Conservation (phyloP, 148 eudicot species). For the Camellia sinensis region DNA sequence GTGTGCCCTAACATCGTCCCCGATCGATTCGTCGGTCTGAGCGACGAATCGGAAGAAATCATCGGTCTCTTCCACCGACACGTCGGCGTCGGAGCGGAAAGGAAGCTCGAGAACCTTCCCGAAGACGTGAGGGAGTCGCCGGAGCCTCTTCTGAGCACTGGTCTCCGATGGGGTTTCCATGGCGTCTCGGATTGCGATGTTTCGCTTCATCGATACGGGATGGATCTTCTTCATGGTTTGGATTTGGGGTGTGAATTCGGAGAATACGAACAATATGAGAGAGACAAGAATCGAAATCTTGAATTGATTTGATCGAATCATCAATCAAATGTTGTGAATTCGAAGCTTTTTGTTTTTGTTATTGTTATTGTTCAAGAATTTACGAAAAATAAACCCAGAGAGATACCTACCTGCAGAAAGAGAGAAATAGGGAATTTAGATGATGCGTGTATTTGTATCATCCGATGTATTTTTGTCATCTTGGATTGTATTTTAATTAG, state of each 20-base stretch:
- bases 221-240: slow-evolving; percentile 13
- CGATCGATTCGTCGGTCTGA: slow-evolving; percentile 1
- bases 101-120: slow-evolving; percentile 65
- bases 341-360: not conserved
- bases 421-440: too few relatives aligned
- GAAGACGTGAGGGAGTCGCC: slow-evolving; percentile 68
- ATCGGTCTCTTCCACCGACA: slow-evolving; percentile 43
- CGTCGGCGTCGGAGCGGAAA: slow-evolving; percentile 57
- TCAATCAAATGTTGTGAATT: not conserved
- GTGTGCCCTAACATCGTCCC: slow-evolving; percentile 34
- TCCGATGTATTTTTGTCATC: too few relatives aligned
- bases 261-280: slow-evolving; percentile 1
- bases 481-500: too few relatives aligned
- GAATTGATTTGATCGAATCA: not conserved
- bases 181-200: slow-evolving; percentile 13
- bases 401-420: too few relatives aligned
- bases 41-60: slow-evolving; percentile 46
- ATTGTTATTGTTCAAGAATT: too few relatives aligned
- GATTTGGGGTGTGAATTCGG: not conserved
- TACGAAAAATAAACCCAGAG: too few relatives aligned
- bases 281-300: not conserved
- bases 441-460: too few relatives aligned
- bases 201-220: slow-evolving; percentile 19
- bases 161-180: slow-evolving; percentile 1
- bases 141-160: slow-evolving; percentile 34